phyloP scores from a whole-genome alignment of 2,329 filamentous ascomycete genomes.

The Alternaria alternata region DNA sequence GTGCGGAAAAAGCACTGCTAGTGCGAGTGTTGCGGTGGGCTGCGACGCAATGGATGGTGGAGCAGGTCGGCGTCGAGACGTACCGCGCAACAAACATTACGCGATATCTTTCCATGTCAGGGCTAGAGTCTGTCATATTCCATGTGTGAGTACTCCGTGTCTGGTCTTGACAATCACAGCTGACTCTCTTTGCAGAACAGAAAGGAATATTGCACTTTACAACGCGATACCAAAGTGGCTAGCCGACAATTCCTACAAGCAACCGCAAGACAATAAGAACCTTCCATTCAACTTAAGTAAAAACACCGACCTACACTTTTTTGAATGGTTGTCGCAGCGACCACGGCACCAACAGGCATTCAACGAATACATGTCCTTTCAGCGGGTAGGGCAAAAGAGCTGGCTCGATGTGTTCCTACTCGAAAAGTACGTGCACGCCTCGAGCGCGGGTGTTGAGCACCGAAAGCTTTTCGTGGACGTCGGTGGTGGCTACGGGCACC shows the following conservation, averaged over 20 bases:
- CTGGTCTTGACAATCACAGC: too few species aligned
- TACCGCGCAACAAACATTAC: slow-evolving; percentile 9
- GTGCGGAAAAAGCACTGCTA: slow-evolving; percentile 6
- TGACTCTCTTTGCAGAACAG: slow-evolving; percentile 2
- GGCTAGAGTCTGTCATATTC: slow-evolving; percentile 9
- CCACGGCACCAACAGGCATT: slow-evolving; percentile 11
- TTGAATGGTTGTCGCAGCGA: slow-evolving; percentile 13
- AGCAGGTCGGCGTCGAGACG: slow-evolving; percentile 8
- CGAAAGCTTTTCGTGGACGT: slow-evolving; percentile 9
- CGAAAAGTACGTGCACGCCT: slow-evolving; percentile 1
- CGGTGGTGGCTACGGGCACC: slow-evolving; percentile 11
- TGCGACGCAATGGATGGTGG: slow-evolving; percentile 14
- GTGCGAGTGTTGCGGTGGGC: slow-evolving; percentile 10
- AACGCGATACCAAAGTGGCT: slow-evolving; percentile 15
- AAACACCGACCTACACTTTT: slow-evolving; percentile 11
- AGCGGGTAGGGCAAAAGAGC: slow-evolving; percentile 12
- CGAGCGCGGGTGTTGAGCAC: background rate
- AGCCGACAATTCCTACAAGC: slow-evolving; percentile 9
- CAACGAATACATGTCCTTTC: slow-evolving; percentile 17
- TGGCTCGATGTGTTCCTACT: slow-evolving; percentile 13
- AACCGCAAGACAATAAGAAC: slow-evolving; percentile 10
- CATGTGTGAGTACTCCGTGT: slow-evolving; percentile 6
- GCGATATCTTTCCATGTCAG: slow-evolving; percentile 7
- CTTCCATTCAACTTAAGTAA: slow-evolving; percentile 9
- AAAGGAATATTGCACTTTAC: slow-evolving; percentile 11